Percentiles rank a stretch among this genome's conserved stretches.
Evolutionary conservation across 495 filamentous ascomycete genomes (phyloP).

Genomic region (Penicillium coprophilum): DNA sequence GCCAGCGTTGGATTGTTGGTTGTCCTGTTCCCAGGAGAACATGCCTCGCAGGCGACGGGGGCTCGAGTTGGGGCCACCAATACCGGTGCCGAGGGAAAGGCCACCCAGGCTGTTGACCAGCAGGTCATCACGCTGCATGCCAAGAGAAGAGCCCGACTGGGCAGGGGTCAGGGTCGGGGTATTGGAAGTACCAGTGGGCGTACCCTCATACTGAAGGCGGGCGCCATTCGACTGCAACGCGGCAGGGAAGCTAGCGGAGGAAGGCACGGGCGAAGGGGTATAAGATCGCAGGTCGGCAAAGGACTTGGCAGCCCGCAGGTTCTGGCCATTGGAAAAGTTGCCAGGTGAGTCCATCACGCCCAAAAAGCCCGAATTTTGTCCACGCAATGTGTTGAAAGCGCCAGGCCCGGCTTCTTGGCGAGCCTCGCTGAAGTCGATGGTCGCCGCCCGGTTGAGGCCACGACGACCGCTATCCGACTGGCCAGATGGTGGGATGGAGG

Average conservation of each 20-base stretch:
- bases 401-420: slow-evolving; percentile 62
- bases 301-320: slow-evolving; percentile 93
- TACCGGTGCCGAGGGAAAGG: slow-evolving; percentile 61
- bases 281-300: slow-evolving; percentile 94
- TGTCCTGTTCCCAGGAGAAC: slow-evolving; percentile 66
- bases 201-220: slow-evolving; percentile 62
- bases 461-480: slow-evolving; percentile 76
- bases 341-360: slow-evolving; percentile 83
- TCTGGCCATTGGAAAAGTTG: slow-evolving; percentile 62
- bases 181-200: slow-evolving; percentile 60
- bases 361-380: slow-evolving; percentile 73
- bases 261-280: slow-evolving; percentile 89
- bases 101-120: slow-evolving; percentile 67
- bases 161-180: slow-evolving; percentile 78
- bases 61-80: slow-evolving; percentile 58
- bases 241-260: slow-evolving; percentile 82
- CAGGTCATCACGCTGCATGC: slow-evolving; percentile 62
- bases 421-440: slow-evolving; percentile 95
- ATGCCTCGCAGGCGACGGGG: slow-evolving; percentile 62
- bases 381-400: slow-evolving; percentile 71
- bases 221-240: slow-evolving; percentile 63
- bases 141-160: slow-evolving; percentile 60
- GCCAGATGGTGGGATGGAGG: slow-evolving; percentile 57
- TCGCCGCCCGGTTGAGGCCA: slow-evolving; percentile 86
- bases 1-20: slow-evolving; percentile 57